These are phyloP conservation scores for Yamadazyma dushanensis DNA, from an alignment of 1,139 yeast species.

Conservation along the genomic window DNA sequence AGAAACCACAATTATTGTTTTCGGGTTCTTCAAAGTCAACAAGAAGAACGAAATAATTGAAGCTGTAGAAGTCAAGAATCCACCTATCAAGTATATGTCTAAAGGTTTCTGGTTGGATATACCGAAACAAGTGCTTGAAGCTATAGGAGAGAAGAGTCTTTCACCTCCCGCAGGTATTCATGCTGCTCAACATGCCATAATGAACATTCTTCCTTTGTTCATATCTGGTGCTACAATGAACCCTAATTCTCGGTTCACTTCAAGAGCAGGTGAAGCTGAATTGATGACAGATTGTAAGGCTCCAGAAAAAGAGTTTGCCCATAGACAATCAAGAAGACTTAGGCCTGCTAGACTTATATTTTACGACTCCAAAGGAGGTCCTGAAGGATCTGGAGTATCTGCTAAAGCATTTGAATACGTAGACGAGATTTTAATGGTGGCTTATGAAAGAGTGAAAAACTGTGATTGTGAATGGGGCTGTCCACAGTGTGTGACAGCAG, in stretches of 20 bases:
- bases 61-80: slow-evolving; percentile 88
- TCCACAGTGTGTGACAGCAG: slow-evolving; percentile 79
- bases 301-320: slow-evolving; percentile 90
- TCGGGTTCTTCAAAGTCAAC: slow-evolving; percentile 90
- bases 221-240: slow-evolving; percentile 41
- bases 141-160: slow-evolving; percentile 55
- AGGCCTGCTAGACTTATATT: slow-evolving; percentile 87
- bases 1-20: slow-evolving; percentile 70
- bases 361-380: slow-evolving; percentile 80
- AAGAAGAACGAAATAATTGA: slow-evolving; percentile 76
- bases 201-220: slow-evolving; percentile 69
- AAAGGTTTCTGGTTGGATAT: slow-evolving; percentile 93
- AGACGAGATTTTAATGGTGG: slow-evolving; percentile 60
- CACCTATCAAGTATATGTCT: slow-evolving; percentile 68
- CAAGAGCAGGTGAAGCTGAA: slow-evolving; percentile 55
- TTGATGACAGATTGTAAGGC: slow-evolving; percentile 93
- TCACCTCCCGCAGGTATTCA: slow-evolving; percentile 91
- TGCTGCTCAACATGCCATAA: slow-evolving; percentile 89
- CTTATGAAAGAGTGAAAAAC: slow-evolving; percentile 55
- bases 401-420: slow-evolving; percentile 77
- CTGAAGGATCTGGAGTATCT: slow-evolving; percentile 74
- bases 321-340: slow-evolving; percentile 61
- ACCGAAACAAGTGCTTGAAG: slow-evolving; percentile 60
- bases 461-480: slow-evolving; percentile 90
- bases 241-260: slow-evolving; percentile 51